Base-by-base conservation (phyloP, 192 early-diverging fungal species). In the Dispira simplex region DNA sequence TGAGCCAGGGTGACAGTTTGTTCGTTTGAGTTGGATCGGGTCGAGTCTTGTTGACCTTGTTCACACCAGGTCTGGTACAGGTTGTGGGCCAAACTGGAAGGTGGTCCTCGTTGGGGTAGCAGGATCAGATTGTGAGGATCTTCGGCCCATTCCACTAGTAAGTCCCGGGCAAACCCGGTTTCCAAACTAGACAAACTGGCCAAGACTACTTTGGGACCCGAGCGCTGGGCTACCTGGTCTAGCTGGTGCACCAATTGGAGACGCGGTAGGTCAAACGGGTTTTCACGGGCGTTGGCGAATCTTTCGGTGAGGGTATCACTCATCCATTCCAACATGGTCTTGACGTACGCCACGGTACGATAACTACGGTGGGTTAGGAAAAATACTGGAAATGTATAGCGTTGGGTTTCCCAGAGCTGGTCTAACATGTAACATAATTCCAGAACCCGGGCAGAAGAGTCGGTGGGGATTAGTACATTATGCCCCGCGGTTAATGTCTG, bases 241-340 rank as follows among this genome's bases (percentile, higher is more conserved):
- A 91, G 58, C 60, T 76, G 76, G 54, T 89, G 85, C 45, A 85
- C 82, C 3, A 87, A 68, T 23, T 81, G 73, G 20, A 89, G 67
- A 58, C 83, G 87, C 68, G 84, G 87, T 76, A 97, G 89, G 62
- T 96, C 90, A 68, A 95, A 95, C 0, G 94, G 93, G 62, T 86
- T 84, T 62, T 86, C 85, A 12, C 90, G 79, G 44, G 79, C 76
- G 43, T 80, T 76, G 3, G 84, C 75, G 49, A 97, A 86, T 14
- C 83, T 74, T 32, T 82, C 71, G 25, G 82, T 83, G 20, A 99
- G 76, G 28, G 77, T 81, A 53, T 87, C 82, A 11, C 90, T 85
- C 93, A 97, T 96, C 96, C 96, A 99, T 72, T 95, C 93, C 47
- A 89, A 73, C 82, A 94, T 93, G 20, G 86, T 85, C 62, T 89